A percentile compares a stretch with the other conserved stretches of the same genome.
phyloP scores from a whole-genome alignment of 257 asterid species.

The Nicotiana knightiana region DNA sequence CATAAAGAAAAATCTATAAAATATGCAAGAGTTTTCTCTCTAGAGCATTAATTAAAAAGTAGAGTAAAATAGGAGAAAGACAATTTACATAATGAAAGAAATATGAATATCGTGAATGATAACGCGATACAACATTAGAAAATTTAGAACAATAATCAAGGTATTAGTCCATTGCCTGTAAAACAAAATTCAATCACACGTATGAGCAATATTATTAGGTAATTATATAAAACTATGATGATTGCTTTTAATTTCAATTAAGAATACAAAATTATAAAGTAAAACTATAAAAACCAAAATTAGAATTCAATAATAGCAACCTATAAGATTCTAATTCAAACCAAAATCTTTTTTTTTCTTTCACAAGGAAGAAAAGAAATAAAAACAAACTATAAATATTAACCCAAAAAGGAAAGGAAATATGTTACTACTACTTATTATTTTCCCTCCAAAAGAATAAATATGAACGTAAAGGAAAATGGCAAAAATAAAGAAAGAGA shows the following conservation, averaged over 20 bases:
- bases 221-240: not conserved
- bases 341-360: not conserved
- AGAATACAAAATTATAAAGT: too few relatives aligned
- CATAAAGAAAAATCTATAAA: too few relatives aligned
- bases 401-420: too few relatives aligned
- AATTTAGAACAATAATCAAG: not conserved
- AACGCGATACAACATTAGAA: not conserved
- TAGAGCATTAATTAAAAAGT: too few relatives aligned
- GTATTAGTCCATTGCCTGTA: not conserved
- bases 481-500: not conserved
- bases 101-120: not conserved
- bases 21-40: too few relatives aligned
- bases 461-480: not conserved
- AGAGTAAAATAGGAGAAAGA: not conserved
- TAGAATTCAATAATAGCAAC: too few relatives aligned
- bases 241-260: not conserved
- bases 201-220: not conserved
- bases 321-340: not conserved
- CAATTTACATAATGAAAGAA: not conserved
- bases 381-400: too few relatives aligned
- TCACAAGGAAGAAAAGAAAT: too few relatives aligned
- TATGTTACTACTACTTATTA: too few relatives aligned
- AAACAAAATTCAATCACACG: not conserved
- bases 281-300: too few relatives aligned
- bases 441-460: conserved; percentile 9